Percentiles rank a stretch among this genome's conserved stretches.
These are phyloP conservation scores for Ilyonectria robusta DNA, from an alignment of 2,329 filamentous ascomycete genomes.

Conservation along the genomic window DNA sequence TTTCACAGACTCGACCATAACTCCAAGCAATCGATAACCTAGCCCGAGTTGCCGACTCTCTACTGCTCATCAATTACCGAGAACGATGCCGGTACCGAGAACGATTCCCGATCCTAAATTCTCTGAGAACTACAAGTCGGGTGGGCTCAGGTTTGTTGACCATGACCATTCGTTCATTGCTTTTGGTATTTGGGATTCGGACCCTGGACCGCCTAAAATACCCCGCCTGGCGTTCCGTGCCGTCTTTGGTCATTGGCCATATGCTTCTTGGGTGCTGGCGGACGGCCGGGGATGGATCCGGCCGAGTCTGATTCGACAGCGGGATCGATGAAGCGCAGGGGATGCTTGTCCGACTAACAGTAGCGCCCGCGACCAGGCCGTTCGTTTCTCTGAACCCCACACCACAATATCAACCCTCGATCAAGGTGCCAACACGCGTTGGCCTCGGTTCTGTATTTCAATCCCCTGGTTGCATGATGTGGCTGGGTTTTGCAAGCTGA, in stretches of 20 bases:
- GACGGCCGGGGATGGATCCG: slow-evolving; percentile 9
- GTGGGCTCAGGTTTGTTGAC: neutral
- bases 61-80: neutral
- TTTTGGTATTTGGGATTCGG: neutral
- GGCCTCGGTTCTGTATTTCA: neutral
- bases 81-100: neutral
- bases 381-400: slow-evolving; percentile 17
- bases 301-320: slow-evolving; percentile 14
- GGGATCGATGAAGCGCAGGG: slow-evolving; percentile 21
- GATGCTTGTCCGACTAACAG: slow-evolving; percentile 17
- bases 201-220: slow-evolving; percentile 9
- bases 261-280: neutral
- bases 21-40: neutral
- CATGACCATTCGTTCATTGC: neutral
- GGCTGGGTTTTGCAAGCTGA: neutral
- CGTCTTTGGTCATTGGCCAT: slow-evolving; percentile 1
- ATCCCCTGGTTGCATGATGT: neutral
- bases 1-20: neutral
- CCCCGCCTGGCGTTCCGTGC: neutral
- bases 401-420: neutral
- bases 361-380: slow-evolving; percentile 18
- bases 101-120: neutral
- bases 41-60: neutral
- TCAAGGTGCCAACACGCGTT: neutral
- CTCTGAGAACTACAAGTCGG: neutral